Base-by-base conservation (phyloP, 345 rosid genomes). In the Lepidium sativum region DNA sequence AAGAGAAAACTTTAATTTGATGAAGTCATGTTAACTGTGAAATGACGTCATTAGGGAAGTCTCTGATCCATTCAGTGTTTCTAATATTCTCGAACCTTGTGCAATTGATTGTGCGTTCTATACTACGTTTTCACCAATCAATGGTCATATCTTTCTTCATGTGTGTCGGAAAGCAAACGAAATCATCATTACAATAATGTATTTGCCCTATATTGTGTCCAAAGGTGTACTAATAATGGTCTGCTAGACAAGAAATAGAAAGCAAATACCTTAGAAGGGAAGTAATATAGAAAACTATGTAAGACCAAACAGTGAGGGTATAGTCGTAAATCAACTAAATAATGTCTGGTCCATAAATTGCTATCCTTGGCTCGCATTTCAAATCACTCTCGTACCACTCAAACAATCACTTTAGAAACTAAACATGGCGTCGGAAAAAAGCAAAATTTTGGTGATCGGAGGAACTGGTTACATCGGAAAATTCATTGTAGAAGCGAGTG, bases 381-480 rank as follows among this genome's bases (percentile, higher is more conserved):
- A 17, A 54, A 67, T 47, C 44, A 54, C 35, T 66, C 32, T 38
- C 33, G 20, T 51, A 29, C 38, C 44, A 31, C 13, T 65, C 32
- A 43, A 42, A 54, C 1, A 18, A 43, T 3, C 47, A 42, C 40
- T 2, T 44, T 27, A 12, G 20, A 45, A 68, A 51, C n/a, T n/a
- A n/a, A n/a, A n/a, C n/a, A 69, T 70, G 74, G 56, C 62, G 0
- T 9, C 88, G 1, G 82, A 48, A 56, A 83, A 81, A 74, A 87
- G 87, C 87, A 86, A 81, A 76, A 68, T 86, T 67, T 55, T 88
- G 72, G 71, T 86, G 37, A 71, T 90, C 13, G 96, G 92, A 62
- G 96, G 91, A 1, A 91, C 91, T 11, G 92, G 95, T 8, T 79
- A 87, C 79, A 75, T 87, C 54, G 96, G 97, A 13, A 91, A 84